These are phyloP conservation scores for Hyaloperonospora brassicae DNA, from an alignment of 352 stramenopile species.

Conservation along the genomic window DNA sequence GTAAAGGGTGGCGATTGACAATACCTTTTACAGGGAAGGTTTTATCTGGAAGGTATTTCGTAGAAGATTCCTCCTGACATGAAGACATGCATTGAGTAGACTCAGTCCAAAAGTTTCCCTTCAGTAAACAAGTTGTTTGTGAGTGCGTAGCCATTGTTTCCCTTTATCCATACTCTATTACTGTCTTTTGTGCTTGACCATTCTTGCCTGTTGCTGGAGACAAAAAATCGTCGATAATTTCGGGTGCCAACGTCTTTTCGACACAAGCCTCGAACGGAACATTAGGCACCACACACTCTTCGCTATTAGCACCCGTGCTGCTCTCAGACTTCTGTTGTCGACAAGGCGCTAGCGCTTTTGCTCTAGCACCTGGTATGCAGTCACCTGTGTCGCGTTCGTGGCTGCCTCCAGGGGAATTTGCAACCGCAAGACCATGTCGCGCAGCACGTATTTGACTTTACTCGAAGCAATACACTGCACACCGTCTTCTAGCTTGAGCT, in stretches of 20 bases:
- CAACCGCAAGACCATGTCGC: conserved; percentile 73
- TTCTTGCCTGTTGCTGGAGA: conserved; percentile 70
- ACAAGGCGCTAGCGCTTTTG: conserved; percentile 84
- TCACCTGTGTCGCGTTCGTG: conserved; percentile 79
- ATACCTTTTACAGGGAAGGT: too few species aligned
- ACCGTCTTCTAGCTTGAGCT: conserved; percentile 85
- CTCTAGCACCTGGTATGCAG: conserved; percentile 79
- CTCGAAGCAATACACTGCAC: conserved; percentile 66
- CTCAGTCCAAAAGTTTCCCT: too few species aligned
- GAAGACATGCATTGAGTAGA: too few species aligned
- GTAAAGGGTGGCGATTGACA: too few species aligned
- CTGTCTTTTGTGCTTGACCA: conserved; percentile 64
- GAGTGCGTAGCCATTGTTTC: too few species aligned
- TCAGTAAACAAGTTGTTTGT: too few species aligned
- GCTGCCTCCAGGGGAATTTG: conserved; percentile 84
- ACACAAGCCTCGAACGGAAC: conserved; percentile 93
- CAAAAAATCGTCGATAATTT: conserved; percentile 90
- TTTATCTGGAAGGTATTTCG: too few species aligned
- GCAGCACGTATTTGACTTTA: conserved; percentile 85
- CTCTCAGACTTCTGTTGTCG: conserved; percentile 29
- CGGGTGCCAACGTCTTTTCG: conserved; percentile 85
- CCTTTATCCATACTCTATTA: too few species aligned
- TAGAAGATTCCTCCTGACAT: too few species aligned
- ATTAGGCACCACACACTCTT: conserved; percentile 84
- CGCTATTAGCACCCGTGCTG: conserved; percentile 18